Evolutionary conservation across 129 eudicot species (phyloP), one percentile per base, ranked within the genome.

Genomic region (Silybum marianum): DNA sequence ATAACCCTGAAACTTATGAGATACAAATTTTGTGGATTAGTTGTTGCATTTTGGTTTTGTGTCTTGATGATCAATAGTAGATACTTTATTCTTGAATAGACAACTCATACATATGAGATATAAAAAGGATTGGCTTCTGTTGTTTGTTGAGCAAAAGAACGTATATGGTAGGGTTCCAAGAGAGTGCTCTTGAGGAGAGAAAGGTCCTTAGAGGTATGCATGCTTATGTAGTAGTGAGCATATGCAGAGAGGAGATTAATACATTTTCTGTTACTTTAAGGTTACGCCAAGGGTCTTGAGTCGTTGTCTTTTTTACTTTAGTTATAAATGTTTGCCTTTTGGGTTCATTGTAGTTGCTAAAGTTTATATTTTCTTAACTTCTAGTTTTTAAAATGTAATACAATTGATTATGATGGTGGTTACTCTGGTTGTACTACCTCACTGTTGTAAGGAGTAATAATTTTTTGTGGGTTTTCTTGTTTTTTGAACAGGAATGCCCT

Each of bases 401-500:
- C 51, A 80, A 71, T 70, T 80, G 83, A 26, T 36, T 80, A 66
- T 80, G 69, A 23, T 34, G 71, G 34, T 54, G 77, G 70, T 71
- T 32, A 3, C 62, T 60, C 36, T 51, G 36, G 82, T 38, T 51
- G 62, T 21, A 69, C 48, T 19, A 70, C 74, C 67, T 42, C 67
- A 67, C 23, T 7, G 54, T 79, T 80, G 26, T 62, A 71, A 13
- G 25, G 66, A 18, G 66, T 58, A n/a, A 48, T 44, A 16, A 1
- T 18, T 24, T 38, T 81, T 39, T 70, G 2, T 70, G 68, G 58
- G 68, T 48, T 67, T 77, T 22, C 14, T 46, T 73, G 75, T 69
- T 40, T 40, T 79, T 28, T 74, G 62, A 79, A 81, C 91, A 94
- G 97, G 99, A 95, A 82, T 95, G 99, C 68, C 99, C 99, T 11